phyloP scores from a whole-genome alignment of 768 basidiomycete species.

The Lactarius vividus region DNA sequence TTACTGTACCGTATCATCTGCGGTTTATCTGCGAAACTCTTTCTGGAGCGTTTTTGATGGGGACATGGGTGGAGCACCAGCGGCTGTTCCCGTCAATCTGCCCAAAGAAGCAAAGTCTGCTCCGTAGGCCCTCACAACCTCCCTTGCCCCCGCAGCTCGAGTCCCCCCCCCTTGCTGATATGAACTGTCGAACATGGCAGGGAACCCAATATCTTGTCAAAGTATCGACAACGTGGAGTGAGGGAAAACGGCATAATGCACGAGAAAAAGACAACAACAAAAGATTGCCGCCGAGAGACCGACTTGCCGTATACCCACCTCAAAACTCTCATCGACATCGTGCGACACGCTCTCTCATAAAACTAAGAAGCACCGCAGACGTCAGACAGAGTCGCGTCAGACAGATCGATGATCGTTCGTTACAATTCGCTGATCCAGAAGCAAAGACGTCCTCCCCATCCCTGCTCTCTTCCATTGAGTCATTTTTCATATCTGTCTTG shows the following conservation, averaged over 20 bases:
- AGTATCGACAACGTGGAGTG: neutral
- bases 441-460: neutral
- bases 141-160: neutral
- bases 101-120: neutral
- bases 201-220: neutral
- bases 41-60: neutral
- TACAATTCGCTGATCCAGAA: neutral
- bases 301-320: too few species aligned
- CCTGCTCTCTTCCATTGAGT: neutral
- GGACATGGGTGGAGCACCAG: neutral
- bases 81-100: slow-evolving; percentile 1
- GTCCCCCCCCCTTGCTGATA: neutral
- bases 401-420: neutral
- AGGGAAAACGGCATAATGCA: neutral
- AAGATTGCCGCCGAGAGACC: neutral
- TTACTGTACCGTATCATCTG: neutral
- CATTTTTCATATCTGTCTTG: neutral
- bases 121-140: neutral
- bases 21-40: slow-evolving; percentile 18
- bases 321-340: neutral
- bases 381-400: neutral
- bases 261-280: neutral
- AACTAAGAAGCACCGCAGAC: neutral
- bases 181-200: neutral
- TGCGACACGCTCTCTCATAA: too few species aligned